Conservation (phyloP, 2,329 filamentous ascomycete species). For the Xylaria sp. region DNA sequence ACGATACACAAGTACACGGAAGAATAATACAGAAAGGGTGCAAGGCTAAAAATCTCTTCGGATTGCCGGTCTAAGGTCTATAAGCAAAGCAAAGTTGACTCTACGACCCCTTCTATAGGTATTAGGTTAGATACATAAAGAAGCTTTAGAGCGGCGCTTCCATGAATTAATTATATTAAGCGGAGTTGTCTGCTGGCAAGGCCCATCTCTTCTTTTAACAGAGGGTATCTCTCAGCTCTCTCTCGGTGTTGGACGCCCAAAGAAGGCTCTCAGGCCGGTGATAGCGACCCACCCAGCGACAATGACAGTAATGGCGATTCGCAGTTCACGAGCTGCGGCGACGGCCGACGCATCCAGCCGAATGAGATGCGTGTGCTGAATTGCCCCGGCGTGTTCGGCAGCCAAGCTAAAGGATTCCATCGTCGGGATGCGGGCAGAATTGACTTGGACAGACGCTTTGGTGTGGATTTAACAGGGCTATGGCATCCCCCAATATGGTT, state of each 20-base stretch:
- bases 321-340: constrained; percentile 47
- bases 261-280: constrained; percentile 45
- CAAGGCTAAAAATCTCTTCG: not conserved
- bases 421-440: not conserved
- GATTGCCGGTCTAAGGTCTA: not conserved
- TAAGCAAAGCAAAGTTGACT: constrained; percentile 5
- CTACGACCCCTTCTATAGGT: constrained; percentile 9
- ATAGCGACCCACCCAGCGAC: constrained; percentile 50
- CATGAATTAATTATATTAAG: not conserved
- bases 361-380: constrained; percentile 50
- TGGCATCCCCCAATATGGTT: constrained; percentile 6
- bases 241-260: constrained; percentile 18
- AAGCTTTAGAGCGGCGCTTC: not conserved
- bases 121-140: constrained; percentile 6
- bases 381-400: constrained; percentile 50
- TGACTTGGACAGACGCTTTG: not conserved
- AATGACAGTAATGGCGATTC: constrained; percentile 46
- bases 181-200: not conserved
- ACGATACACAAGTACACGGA: not conserved
- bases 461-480: not conserved
- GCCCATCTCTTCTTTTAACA: not conserved
- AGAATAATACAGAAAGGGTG: not conserved
- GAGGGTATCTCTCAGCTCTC: constrained; percentile 18
- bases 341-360: constrained; percentile 45
- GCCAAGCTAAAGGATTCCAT: constrained; percentile 53